These are phyloP conservation scores for Linum lewisii DNA, from an alignment of 345 rosid species.

Conservation along the genomic window DNA sequence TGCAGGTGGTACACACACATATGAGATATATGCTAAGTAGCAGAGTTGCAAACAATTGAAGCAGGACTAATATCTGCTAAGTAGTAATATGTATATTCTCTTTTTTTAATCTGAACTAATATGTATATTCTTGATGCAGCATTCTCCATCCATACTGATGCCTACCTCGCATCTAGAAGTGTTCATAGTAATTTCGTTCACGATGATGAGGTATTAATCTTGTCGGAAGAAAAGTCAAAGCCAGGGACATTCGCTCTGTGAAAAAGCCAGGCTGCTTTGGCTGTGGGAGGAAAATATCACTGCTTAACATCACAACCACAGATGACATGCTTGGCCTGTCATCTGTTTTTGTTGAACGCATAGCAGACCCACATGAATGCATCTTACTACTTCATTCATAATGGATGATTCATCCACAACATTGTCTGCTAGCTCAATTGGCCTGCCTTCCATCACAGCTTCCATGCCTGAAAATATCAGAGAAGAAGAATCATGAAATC, in stretches of 20 bases:
- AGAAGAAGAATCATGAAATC: background rate
- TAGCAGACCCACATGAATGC: slow-evolving; percentile 1
- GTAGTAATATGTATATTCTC: no score
- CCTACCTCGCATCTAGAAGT: slow-evolving; percentile 4
- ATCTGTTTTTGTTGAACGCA: slow-evolving; percentile 2
- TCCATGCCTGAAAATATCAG: background rate
- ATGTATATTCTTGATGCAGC: background rate
- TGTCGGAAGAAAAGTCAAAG: background rate
- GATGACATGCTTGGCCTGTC: slow-evolving; percentile 3
- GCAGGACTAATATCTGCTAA: no score
- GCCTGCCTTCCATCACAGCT: slow-evolving; percentile 1
- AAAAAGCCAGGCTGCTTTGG: slow-evolving; percentile 3
- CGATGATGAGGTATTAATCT: background rate
- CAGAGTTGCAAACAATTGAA: no score
- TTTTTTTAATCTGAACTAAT: no score
- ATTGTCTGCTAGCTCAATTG: background rate
- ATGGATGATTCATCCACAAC: background rate
- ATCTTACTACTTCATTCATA: background rate
- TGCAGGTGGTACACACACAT: no score
- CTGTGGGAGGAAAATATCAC: background rate
- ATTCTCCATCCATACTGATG: background rate
- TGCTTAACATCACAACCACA: background rate
- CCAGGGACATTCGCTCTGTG: background rate
- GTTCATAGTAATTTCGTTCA: background rate
- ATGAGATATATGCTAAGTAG: no score